Evolutionary conservation across 768 basidiomycete species (phyloP).

Genomic region (Rhodosporidiobolus sp.): DNA sequence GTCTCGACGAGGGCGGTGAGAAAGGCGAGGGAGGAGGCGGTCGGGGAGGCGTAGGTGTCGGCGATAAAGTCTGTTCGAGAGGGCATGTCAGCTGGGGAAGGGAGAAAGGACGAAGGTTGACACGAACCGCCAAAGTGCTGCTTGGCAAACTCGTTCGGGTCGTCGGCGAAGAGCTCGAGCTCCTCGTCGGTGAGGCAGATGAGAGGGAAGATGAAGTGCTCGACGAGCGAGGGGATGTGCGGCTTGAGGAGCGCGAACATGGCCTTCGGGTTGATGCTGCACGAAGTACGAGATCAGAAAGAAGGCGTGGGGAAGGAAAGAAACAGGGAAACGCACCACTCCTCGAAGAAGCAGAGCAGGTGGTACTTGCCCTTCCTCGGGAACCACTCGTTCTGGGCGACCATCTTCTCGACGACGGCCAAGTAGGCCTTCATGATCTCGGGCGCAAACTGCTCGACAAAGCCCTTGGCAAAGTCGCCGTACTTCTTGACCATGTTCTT

Average conservation of each 20-base stretch:
- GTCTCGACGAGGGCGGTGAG: slow-evolving; percentile 72
- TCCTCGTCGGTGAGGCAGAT: slow-evolving; percentile 70
- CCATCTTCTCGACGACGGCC: slow-evolving; percentile 64
- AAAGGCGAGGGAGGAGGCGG: slow-evolving; percentile 70
- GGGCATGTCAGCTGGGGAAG: too few relatives aligned
- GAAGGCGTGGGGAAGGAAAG: neutral
- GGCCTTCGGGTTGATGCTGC: slow-evolving; percentile 84
- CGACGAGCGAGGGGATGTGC: slow-evolving; percentile 72
- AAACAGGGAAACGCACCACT: slow-evolving; percentile 61
- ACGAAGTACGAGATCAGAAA: neutral
- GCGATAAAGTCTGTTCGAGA: slow-evolving; percentile 70
- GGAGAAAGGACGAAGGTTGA: too few relatives aligned
- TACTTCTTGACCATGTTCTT: slow-evolving; percentile 64
- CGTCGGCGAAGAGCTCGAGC: slow-evolving; percentile 69
- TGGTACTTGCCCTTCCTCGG: slow-evolving; percentile 76
- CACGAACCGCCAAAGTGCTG: slow-evolving; percentile 63
- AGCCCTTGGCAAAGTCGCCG: slow-evolving; percentile 71
- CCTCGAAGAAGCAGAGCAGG: slow-evolving; percentile 78
- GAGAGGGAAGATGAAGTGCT: slow-evolving; percentile 78
- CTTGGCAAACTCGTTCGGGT: slow-evolving; percentile 78
- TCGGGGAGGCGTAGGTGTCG: slow-evolving; percentile 68
- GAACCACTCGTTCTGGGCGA: slow-evolving; percentile 67
- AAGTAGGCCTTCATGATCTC: slow-evolving; percentile 81
- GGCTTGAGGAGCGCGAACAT: slow-evolving; percentile 86
- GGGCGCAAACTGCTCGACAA: slow-evolving; percentile 87